A percentile compares a stretch with the other conserved stretches of the same genome.
phyloP scores from a whole-genome alignment of 345 rosid species.

The Eutrema heterophyllum region DNA sequence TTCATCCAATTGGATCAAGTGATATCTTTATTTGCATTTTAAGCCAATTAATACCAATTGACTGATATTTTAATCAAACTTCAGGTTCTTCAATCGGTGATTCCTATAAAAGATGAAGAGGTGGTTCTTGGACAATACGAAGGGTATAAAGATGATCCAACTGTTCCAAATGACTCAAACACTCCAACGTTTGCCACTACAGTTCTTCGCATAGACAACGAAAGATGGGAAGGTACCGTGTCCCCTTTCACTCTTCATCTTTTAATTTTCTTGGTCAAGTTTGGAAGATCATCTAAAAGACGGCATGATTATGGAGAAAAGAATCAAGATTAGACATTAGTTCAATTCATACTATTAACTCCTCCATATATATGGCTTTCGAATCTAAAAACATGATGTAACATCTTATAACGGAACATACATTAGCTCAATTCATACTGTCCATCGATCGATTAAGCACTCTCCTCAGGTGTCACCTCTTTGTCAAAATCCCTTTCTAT shows the following conservation, averaged over 20 bases:
- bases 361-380: neutral
- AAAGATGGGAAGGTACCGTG: constrained; percentile 96
- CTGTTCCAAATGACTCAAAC: constrained; percentile 88
- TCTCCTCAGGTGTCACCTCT: neutral
- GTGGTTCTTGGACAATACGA: constrained; percentile 95
- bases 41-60: neutral
- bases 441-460: neutral
- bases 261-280: neutral
- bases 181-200: constrained; percentile 93
- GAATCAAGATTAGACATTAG: neutral
- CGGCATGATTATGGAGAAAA: neutral
- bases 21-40: neutral
- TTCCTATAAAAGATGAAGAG: constrained; percentile 86
- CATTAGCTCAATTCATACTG: neutral
- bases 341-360: neutral
- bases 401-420: neutral
- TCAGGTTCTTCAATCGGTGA: constrained; percentile 94
- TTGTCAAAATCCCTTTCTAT: neutral
- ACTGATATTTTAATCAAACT: constrained; percentile 18
- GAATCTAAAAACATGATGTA: neutral
- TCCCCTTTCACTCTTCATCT: neutral
- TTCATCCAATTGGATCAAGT: neutral
- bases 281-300: neutral
- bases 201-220: constrained; percentile 80
- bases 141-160: constrained; percentile 89